Evolutionary conservation across 768 basidiomycete genomes (phyloP), one percentile per base, ranked within the genome.

Genomic region (Lactifluus volemus): DNA sequence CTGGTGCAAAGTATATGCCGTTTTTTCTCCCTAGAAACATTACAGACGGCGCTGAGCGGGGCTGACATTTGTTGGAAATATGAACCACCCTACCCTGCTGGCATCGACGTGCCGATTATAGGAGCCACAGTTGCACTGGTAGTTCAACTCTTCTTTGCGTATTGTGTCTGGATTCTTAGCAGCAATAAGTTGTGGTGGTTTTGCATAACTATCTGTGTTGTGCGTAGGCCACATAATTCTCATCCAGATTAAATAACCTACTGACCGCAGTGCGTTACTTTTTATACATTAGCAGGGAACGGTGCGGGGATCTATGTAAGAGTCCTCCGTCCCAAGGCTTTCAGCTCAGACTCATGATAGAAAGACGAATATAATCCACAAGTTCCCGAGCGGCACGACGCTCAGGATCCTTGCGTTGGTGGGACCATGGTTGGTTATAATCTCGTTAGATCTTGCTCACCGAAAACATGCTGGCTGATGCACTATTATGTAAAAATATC

Each of bases 131-230:
- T 62, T 34, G 41, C 61, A 1, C 15, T 57, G 19, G 11, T 11
- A 10, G 55, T 61, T 10, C 55, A 61, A 41, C 49, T 42, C 4
- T 62, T 62, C 48, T 58, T 53, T 17, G 44, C 36, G 4, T 62
- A 58, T 62, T 55, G 61, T 17, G 19, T 62, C 38, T 62, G 50
- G 55, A 29, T 58, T 3, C 44, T 62, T 4, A 62, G 55, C 4
- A 11, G n/a, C 11, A 58, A 14, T 17, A 25, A n/a, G 17, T 41
- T n/a, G 7, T 4, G 25, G 50, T 47, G 36, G 50, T 3, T 58
- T 25, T 62, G 45, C 21, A 0, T 49, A 11, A 2, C n/a, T 9
- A 58, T 62, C 11, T 41, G 42, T 58, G 1, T 36, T 1, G 61
- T 62, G 7, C 25, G 55, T 41, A 29, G 4, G 34, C 12, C 38